These are phyloP conservation scores for Platismatia glauca DNA, from an alignment of 495 filamentous ascomycete genomes.

Conservation along the genomic window DNA sequence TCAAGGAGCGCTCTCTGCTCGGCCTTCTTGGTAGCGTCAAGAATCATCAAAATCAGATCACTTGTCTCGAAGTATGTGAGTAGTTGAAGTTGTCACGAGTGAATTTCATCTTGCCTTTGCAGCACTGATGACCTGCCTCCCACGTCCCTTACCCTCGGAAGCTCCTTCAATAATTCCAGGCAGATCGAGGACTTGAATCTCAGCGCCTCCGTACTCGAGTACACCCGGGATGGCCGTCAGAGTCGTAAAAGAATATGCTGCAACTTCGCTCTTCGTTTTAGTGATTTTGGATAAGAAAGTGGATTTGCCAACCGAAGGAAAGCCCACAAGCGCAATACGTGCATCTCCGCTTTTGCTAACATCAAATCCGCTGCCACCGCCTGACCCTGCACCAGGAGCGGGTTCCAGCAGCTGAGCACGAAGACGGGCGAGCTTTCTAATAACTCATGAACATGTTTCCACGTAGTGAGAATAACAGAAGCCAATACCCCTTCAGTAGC, in stretches of 20 bases:
- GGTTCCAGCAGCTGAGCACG: constrained; percentile 94
- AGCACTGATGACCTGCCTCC: constrained; percentile 95
- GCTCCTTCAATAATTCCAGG: constrained; percentile 99
- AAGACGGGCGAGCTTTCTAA: constrained; percentile 88
- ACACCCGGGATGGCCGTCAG: constrained; percentile 97
- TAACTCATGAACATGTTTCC: background rate
- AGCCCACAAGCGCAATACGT: constrained; percentile 92
- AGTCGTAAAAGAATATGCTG: constrained; percentile 96
- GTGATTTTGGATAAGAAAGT: constrained; percentile 99
- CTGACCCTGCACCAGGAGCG: constrained; percentile 61
- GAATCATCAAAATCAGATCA: constrained; percentile 92
- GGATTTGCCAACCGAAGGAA: constrained; percentile 97
- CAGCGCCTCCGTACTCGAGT: constrained; percentile 94
- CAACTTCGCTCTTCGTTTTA: constrained; percentile 94
- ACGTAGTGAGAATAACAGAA: background rate
- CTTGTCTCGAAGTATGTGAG: constrained; percentile 54
- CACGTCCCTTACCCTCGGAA: constrained; percentile 90
- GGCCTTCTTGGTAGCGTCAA: constrained; percentile 94
- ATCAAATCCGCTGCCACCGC: constrained; percentile 79
- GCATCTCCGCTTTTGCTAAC: constrained; percentile 97
- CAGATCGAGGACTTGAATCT: constrained; percentile 97
- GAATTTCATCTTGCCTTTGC: constrained; percentile 52
- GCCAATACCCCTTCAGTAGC: constrained; percentile 80
- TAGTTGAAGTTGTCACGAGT: background rate
- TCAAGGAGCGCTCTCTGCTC: constrained; percentile 89